These are phyloP conservation scores for Paxillus ammoniavirescens DNA, from an alignment of 768 basidiomycete species.

Conservation along the genomic window DNA sequence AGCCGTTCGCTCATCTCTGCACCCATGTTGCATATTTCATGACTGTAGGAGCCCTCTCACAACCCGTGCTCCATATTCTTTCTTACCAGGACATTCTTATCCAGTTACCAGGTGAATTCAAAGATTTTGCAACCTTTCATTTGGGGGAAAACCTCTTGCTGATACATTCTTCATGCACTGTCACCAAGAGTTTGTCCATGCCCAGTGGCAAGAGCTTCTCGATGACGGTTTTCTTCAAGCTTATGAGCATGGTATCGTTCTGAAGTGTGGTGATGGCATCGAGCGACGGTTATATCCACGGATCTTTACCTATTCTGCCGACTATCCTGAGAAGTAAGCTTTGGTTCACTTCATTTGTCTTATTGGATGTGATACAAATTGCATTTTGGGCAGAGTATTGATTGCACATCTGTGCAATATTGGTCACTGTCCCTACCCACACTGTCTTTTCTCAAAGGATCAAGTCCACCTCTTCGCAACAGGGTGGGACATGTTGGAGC, in stretches of 20 bases:
- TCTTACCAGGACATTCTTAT: too few species aligned
- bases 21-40: constrained; percentile 11
- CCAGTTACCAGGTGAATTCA: constrained; percentile 14
- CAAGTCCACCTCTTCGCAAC: constrained; percentile 11
- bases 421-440: constrained; percentile 29
- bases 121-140: constrained; percentile 7
- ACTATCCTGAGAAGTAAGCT: constrained; percentile 36
- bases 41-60: background rate
- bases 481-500: background rate
- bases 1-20: constrained; percentile 10
- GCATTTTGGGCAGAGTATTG: constrained; percentile 10
- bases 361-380: background rate
- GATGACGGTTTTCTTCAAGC: constrained; percentile 11
- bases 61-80: too few species aligned
- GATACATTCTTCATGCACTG: constrained; percentile 7
- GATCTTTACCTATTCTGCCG: constrained; percentile 31
- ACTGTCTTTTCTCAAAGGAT: constrained; percentile 17
- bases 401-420: constrained; percentile 19
- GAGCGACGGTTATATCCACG: constrained; percentile 14
- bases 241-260: constrained; percentile 12
- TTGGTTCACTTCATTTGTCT: background rate
- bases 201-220: background rate
- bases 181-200: constrained; percentile 13
- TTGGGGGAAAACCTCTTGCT: background rate
- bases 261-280: constrained; percentile 8